A percentile compares a stretch with the other conserved stretches of the same genome.
These are phyloP conservation scores for Podospora conica DNA, from an alignment of 495 filamentous ascomycete species.

Conservation along the genomic window DNA sequence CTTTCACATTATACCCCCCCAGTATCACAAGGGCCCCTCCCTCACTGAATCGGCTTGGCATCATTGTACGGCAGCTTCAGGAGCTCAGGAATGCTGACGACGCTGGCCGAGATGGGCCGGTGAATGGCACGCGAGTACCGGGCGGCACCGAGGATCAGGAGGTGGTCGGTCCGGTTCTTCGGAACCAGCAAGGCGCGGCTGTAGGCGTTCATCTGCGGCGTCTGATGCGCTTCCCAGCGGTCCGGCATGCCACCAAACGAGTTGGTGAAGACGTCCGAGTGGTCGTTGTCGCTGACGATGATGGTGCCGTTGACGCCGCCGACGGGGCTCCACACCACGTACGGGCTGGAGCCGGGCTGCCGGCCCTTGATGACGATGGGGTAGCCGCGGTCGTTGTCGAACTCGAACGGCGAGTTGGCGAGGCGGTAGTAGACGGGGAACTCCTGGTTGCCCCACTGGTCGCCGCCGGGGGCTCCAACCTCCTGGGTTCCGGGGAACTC, in stretches of 20 bases:
- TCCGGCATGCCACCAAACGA: constrained; percentile 45
- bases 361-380: constrained; percentile 43
- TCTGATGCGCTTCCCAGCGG: constrained; percentile 46
- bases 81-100: constrained; percentile 4
- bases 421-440: constrained; percentile 51
- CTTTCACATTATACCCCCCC: too few species aligned
- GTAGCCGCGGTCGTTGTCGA: constrained; percentile 40
- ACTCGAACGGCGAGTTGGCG: constrained; percentile 47
- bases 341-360: constrained; percentile 50
- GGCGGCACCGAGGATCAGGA: constrained; percentile 36
- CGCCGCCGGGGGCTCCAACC: constrained; percentile 8
- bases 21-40: too few species aligned
- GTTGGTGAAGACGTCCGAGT: constrained; percentile 54
- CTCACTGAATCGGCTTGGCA: neutral
- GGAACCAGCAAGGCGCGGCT: constrained; percentile 45
- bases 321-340: constrained; percentile 47
- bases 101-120: constrained; percentile 3
- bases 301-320: constrained; percentile 53
- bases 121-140: constrained; percentile 6
- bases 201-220: constrained; percentile 43
- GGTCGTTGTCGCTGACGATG: constrained; percentile 48
- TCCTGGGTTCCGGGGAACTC: constrained; percentile 20
- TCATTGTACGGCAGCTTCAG: neutral
- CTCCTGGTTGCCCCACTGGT: constrained; percentile 56
- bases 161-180: constrained; percentile 25